Conservation (phyloP, 306 rosid genomes). For the Morella rubra region DNA sequence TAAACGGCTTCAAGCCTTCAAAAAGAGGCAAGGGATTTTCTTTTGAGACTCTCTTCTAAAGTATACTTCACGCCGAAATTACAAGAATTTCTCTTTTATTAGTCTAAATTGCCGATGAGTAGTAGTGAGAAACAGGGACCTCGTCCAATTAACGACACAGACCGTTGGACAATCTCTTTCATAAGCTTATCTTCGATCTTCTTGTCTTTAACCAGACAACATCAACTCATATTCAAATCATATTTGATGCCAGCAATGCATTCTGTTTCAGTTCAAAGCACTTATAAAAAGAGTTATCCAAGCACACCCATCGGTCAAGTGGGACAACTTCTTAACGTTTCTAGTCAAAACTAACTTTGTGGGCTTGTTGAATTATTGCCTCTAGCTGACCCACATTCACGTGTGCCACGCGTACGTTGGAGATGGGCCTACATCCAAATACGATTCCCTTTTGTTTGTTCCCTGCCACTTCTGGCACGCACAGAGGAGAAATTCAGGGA, state of each 20-base stretch:
- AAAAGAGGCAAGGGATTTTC: conserved; percentile 8
- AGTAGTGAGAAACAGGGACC: conserved; percentile 17
- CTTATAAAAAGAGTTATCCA: background rate
- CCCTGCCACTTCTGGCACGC: background rate
- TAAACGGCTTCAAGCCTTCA: conserved; percentile 11
- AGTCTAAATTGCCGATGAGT: background rate
- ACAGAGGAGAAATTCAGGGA: background rate
- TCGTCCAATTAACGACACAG: conserved; percentile 28
- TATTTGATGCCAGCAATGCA: background rate
- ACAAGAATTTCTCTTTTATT: background rate
- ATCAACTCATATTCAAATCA: conserved; percentile 5
- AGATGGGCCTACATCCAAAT: conserved; percentile 33
- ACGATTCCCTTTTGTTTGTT: conserved; percentile 36
- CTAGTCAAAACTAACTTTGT: conserved; percentile 49
- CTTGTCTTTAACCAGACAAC: conserved; percentile 66
- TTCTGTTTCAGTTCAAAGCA: background rate
- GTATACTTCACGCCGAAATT: background rate
- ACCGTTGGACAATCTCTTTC: conserved; percentile 15
- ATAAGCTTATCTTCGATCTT: conserved; percentile 25
- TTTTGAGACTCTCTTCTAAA: conserved; percentile 11
- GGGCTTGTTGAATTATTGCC: conserved; percentile 54
- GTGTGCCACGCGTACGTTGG: conserved; percentile 53
- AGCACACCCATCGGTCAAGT: conserved; percentile 3
- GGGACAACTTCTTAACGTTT: conserved; percentile 11
- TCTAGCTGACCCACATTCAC: conserved; percentile 45